Base-by-base conservation (phyloP, 768 basidiomycete genomes). In the Rhodotorula toruloides region DNA sequence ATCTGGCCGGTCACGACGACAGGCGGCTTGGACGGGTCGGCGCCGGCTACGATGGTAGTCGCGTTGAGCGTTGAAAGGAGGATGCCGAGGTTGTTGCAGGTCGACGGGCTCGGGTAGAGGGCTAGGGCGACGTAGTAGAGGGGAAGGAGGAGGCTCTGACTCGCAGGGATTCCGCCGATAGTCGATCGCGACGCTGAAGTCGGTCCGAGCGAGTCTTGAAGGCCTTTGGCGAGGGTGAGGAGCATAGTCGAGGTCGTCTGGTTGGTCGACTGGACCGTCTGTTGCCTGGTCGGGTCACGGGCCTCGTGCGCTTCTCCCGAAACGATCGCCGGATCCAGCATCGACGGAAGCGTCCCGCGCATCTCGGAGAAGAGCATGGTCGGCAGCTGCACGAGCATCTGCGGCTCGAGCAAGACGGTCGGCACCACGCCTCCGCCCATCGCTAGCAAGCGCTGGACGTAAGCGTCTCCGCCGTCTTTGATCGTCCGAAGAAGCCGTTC, bases 61-160 rank as follows among this genome's bases (percentile, higher is more conserved):
- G 73, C 61, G 48, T 64, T 68, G 48, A 81, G 71, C 7, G 77
- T 74, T 25, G 81, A 80, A 14, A 83, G 70, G 34, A 83, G 72
- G 61, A 83, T 82, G 25, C 82, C 82, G 37, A 82, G 79, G 61
- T 83, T 82, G 68, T 83, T 83, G 75, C 80, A 79, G 31, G 80
- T 81, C 36, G 81, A 80, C 3, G 82, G 78, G 19, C 79, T 78
- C 9, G 81, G 81, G 65, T 77, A 76, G 42, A 82, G 76, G 2
- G 81, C 77, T 2, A 82, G 75, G 0, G 82, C 80, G 32, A 83
- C 71, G 72, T 83, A 83, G 67, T 83, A 82, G 54, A 83, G 75
- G 49, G 83, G 58, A 14, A 83, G 77, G 50, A 79, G 73, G 37
- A 83, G 68, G 4, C 79, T 78, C 27, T 79, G 76, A 31, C 56